Evolutionary conservation across 1,284 basidiomycete genomes (phyloP), one percentile per base, ranked within the genome.

Genomic region (Leccinum huronense): DNA sequence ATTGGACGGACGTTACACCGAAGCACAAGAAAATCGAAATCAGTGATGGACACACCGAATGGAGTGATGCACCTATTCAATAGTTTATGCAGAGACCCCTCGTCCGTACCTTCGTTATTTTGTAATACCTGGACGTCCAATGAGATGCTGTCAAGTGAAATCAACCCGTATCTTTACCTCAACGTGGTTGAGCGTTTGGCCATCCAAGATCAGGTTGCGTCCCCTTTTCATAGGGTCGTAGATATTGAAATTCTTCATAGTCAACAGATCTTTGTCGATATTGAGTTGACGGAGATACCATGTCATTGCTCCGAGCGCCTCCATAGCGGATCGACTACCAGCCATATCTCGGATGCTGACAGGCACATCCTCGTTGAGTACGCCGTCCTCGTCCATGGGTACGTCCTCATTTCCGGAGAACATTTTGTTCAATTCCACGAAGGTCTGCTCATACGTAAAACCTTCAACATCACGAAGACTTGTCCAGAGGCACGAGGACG

Each of bases 231-330:
- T 93, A 0, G 96, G 95, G 76, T 98, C 95, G 73, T 97, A 97
- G 54, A 97, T 83, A 72, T 97, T 96, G 83, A 98, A 98, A 75
- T 97, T 97, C 78, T 88, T 91, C 87, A 96, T 95, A 63, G 87
- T 93, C 68, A 98, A 76, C 62, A 98, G 87, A 70, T 97, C 94
- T 73, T 93, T 93, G 79, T 95, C 95, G 66, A 98, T 94, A 72
- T 97, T 97, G 57, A 98, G 84, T 63, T 93, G 91, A 55, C 90
- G 88, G 16, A 97, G 84, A 75, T 97, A 96, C 91, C 93, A 97
- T 51, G 95, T 86, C 91, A 97, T 92, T 8, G 87, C 86, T 1
- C 95, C 95, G 5, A 98, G 79, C 0, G 95, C 90, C 70, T 92
- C 88, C 65, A 97, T 90, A 0, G 94, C 89, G 11, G 83, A 77